Percentiles rank a stretch among this genome's conserved stretches.
phyloP scores from a whole-genome alignment of 495 filamentous ascomycete species.

The Xeromyces bisporus region DNA sequence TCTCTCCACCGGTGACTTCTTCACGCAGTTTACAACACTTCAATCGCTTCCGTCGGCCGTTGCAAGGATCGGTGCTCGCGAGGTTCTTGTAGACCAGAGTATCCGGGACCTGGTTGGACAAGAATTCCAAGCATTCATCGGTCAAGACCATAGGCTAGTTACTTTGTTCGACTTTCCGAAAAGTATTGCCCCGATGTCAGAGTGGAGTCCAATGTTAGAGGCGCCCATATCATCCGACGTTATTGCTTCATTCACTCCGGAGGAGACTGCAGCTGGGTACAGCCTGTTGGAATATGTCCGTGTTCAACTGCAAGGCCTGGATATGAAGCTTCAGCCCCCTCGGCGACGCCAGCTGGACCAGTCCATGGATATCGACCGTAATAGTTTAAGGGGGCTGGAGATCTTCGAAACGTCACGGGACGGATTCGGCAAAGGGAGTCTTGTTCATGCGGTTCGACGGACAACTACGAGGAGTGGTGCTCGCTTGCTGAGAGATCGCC shows the following conservation, averaged over 20 bases:
- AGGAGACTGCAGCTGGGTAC: slow-evolving; percentile 47
- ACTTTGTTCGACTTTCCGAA: slow-evolving; percentile 23
- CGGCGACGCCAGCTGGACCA: slow-evolving; percentile 50
- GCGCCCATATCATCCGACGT: slow-evolving; percentile 30
- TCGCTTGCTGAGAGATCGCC: slow-evolving; percentile 60
- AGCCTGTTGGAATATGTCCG: slow-evolving; percentile 70
- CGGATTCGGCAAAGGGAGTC: slow-evolving; percentile 53
- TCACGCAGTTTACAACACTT: slow-evolving; percentile 61
- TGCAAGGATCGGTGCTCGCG: slow-evolving; percentile 66
- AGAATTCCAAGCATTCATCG: slow-evolving; percentile 25
- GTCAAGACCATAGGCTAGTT: slow-evolving; percentile 27
- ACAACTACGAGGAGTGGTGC: slow-evolving; percentile 86
- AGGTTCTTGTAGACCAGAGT: slow-evolving; percentile 59
- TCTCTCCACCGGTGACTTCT: slow-evolving; percentile 86
- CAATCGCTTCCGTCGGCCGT: slow-evolving; percentile 58
- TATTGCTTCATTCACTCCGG: slow-evolving; percentile 23
- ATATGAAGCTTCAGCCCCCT: slow-evolving; percentile 74
- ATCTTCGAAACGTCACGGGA: slow-evolving; percentile 73
- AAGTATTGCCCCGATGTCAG: slow-evolving; percentile 28
- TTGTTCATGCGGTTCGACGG: slow-evolving; percentile 73
- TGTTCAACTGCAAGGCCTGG: slow-evolving; percentile 56
- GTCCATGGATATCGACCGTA: slow-evolving; percentile 80
- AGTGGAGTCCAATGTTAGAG: slow-evolving; percentile 68
- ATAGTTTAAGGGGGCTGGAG: slow-evolving; percentile 76
- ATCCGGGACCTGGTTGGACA: slow-evolving; percentile 31